Evolutionary conservation across 148 eudicot genomes (phyloP).

Genomic region (Tetragonia tetragonoides): DNA sequence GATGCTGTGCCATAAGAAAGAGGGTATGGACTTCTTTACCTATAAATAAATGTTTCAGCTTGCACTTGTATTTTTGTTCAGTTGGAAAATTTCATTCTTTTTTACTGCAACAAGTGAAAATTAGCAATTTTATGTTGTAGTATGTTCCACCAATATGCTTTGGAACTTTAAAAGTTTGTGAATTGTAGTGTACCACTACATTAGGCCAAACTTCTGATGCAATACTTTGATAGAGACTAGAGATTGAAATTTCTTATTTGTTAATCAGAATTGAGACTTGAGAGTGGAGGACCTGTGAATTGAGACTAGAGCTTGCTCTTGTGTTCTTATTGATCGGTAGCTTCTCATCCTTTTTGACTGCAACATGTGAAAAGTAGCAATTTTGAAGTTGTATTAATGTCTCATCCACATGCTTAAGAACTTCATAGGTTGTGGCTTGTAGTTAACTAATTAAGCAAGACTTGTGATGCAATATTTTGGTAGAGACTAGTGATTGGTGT

Average conservation of each 20-base stretch:
- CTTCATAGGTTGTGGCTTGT: no score
- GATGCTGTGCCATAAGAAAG: conserved; percentile 53
- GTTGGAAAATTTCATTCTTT: neutral
- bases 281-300: no score
- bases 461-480: no score
- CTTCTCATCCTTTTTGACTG: no score
- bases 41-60: neutral
- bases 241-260: neutral
- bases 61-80: neutral
- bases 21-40: conserved; percentile 31
- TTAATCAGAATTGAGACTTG: no score
- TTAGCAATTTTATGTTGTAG: neutral
- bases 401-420: no score
- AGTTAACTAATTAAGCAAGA: no score
- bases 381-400: no score
- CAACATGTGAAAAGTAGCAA: no score
- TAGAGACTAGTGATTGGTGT: no score
- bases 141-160: neutral
- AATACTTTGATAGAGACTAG: neutral
- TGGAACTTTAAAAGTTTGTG: neutral
- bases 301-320: no score
- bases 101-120: neutral
- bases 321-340: no score
- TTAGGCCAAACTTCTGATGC: neutral
- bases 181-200: neutral